Percentiles rank a stretch among this genome's conserved stretches.
These are phyloP conservation scores for Leccinum longicurvipes DNA, from an alignment of 768 basidiomycete species.

Conservation along the genomic window DNA sequence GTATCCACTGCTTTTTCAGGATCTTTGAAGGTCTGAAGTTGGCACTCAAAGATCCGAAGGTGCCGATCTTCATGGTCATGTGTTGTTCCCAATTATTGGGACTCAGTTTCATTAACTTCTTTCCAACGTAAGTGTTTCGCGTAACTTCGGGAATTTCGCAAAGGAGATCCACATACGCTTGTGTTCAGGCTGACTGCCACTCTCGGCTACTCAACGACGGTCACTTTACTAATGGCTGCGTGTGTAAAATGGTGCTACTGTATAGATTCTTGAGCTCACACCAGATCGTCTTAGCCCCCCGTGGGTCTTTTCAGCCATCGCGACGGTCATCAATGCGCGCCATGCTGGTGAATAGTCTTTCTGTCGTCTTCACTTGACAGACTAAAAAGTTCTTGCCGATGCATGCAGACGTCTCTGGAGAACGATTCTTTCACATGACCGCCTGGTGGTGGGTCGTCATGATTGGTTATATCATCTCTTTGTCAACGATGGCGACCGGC, in stretches of 20 bases:
- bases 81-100: slow-evolving; percentile 49
- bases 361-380: background rate
- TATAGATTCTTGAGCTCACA: background rate
- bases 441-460: slow-evolving; percentile 58
- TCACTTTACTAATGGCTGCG: slow-evolving; percentile 60
- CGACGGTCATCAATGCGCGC: slow-evolving; percentile 52
- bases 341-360: slow-evolving; percentile 39
- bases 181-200: slow-evolving; percentile 49
- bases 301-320: slow-evolving; percentile 54
- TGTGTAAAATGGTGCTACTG: slow-evolving; percentile 27
- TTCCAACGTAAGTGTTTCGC: slow-evolving; percentile 39
- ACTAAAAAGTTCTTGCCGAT: background rate
- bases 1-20: slow-evolving; percentile 26
- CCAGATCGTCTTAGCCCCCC: slow-evolving; percentile 44
- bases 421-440: slow-evolving; percentile 61
- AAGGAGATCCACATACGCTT: background rate
- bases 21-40: slow-evolving; percentile 49
- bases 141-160: background rate
- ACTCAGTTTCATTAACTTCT: slow-evolving; percentile 61
- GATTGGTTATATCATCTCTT: slow-evolving; percentile 55
- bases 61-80: slow-evolving; percentile 53
- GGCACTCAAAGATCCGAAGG: slow-evolving; percentile 55
- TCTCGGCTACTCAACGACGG: slow-evolving; percentile 57
- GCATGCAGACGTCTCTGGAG: slow-evolving; percentile 51
- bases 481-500: slow-evolving; percentile 47